phyloP scores from a whole-genome alignment of 306 rosid species.

The Gastrolobium bilobum region DNA sequence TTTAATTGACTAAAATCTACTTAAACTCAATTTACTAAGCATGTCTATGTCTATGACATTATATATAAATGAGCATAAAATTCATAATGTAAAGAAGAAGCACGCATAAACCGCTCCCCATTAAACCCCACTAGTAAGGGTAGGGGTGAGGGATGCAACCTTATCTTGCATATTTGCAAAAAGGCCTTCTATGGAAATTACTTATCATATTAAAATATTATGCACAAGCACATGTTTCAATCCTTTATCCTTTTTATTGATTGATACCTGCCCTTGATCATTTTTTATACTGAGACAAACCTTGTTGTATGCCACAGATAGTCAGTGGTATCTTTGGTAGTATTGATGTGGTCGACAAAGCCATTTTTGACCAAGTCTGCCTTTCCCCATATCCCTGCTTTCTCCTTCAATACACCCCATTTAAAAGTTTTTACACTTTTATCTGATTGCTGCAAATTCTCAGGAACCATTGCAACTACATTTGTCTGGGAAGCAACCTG shows the following conservation, averaged over 20 bases:
- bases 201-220: slow-evolving; percentile 19
- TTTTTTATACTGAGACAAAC: slow-evolving; percentile 57
- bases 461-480: slow-evolving; percentile 75
- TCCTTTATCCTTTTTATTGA: slow-evolving; percentile 13
- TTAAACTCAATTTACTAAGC: slow-evolving; percentile 29
- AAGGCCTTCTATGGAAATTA: not conserved
- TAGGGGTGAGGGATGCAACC: too few species aligned
- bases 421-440: slow-evolving; percentile 60
- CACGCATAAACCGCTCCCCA: not conserved
- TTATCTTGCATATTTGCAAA: too few species aligned
- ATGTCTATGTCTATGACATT: slow-evolving; percentile 21
- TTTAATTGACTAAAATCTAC: slow-evolving; percentile 28
- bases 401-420: slow-evolving; percentile 85
- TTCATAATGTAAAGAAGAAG: not conserved
- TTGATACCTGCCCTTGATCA: not conserved
- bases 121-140: too few species aligned
- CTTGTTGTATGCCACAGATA: slow-evolving; percentile 94
- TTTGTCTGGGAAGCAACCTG: slow-evolving; percentile 79
- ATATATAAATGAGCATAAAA: not conserved
- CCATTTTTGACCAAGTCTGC: slow-evolving; percentile 76
- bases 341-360: slow-evolving; percentile 91
- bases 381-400: slow-evolving; percentile 83
- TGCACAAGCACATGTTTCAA: slow-evolving; percentile 25
- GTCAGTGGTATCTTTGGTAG: slow-evolving; percentile 94
- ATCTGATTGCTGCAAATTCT: slow-evolving; percentile 63